A percentile compares a stretch with the other conserved stretches of the same genome.
Conservation (phyloP, 1,284 basidiomycete species). For the Trichosporon asahii region DNA sequence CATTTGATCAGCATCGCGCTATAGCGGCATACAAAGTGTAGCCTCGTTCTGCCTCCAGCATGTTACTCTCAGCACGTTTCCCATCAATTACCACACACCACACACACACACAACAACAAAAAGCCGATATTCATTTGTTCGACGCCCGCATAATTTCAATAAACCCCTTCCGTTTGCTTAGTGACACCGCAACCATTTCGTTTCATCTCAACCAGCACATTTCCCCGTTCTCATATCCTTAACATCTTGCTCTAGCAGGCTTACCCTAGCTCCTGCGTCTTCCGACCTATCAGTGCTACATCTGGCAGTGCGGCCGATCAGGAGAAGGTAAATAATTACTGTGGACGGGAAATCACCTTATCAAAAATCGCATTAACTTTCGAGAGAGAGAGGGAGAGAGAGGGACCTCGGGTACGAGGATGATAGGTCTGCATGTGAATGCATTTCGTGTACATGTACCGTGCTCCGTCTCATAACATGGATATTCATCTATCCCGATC, state of each 20-base stretch:
- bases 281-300: neutral
- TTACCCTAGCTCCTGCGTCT: neutral
- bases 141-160: conserved; percentile 6
- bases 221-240: neutral
- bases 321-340: neutral
- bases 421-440: conserved; percentile 19
- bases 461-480: neutral
- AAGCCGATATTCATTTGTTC: neutral
- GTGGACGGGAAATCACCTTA: neutral
- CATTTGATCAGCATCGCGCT: neutral
- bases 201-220: conserved; percentile 8
- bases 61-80: neutral
- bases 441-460: conserved; percentile 28
- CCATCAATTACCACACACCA: neutral
- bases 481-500: conserved; percentile 6
- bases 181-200: conserved; percentile 6
- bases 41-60: neutral
- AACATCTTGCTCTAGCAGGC: neutral
- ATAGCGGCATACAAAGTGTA: neutral
- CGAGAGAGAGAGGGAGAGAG: neutral
- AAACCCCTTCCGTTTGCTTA: neutral
- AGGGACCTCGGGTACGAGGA: conserved; percentile 6
- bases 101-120: neutral
- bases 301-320: neutral
- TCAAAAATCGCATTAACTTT: conserved; percentile 9